Evolutionary conservation across 371 early-diverging fungal genomes (phyloP).

Genomic region (Coemansia sp.): DNA sequence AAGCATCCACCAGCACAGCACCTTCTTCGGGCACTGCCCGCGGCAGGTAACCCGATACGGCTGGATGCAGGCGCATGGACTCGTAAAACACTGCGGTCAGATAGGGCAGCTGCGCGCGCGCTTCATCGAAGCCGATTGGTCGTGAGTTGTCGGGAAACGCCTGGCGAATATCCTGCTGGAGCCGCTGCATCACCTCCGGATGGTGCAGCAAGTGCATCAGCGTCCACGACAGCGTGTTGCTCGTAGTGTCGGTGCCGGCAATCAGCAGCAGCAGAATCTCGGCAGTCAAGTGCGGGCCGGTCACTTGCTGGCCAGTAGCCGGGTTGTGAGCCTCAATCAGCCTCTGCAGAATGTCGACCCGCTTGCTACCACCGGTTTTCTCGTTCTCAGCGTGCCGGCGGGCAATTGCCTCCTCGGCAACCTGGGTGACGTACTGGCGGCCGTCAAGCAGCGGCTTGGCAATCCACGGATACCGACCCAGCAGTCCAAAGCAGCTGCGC

Average conservation of each 20-base stretch:
- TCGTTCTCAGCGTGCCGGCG: background rate
- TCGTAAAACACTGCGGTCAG: conserved; percentile 52
- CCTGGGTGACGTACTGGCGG: background rate
- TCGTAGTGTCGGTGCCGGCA: conserved; percentile 51
- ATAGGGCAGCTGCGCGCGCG: conserved; percentile 32
- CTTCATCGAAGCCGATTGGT: conserved; percentile 27
- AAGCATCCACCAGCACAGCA: conserved; percentile 10
- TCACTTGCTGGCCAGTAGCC: conserved; percentile 14
- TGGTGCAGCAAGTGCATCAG: conserved; percentile 32
- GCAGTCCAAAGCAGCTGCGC: conserved; percentile 10
- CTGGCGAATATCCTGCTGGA: conserved; percentile 27
- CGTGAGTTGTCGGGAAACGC: conserved; percentile 24
- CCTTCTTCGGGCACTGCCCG: conserved; percentile 45
- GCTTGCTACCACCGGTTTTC: background rate
- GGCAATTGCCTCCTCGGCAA: conserved; percentile 1
- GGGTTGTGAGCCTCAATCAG: conserved; percentile 42
- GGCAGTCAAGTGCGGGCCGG: conserved; percentile 6
- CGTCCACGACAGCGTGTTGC: conserved; percentile 45
- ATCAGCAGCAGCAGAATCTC: conserved; percentile 39
- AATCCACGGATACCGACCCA: conserved; percentile 5
- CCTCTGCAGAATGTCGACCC: conserved; percentile 23
- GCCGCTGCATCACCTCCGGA: conserved; percentile 16
- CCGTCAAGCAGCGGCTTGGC: conserved; percentile 3
- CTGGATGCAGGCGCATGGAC: conserved; percentile 45
- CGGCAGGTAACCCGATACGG: conserved; percentile 29